Evolutionary conservation across 2,329 filamentous ascomycete species (phyloP).

Genomic region (Graphilbum ipis-grandicollis): DNA sequence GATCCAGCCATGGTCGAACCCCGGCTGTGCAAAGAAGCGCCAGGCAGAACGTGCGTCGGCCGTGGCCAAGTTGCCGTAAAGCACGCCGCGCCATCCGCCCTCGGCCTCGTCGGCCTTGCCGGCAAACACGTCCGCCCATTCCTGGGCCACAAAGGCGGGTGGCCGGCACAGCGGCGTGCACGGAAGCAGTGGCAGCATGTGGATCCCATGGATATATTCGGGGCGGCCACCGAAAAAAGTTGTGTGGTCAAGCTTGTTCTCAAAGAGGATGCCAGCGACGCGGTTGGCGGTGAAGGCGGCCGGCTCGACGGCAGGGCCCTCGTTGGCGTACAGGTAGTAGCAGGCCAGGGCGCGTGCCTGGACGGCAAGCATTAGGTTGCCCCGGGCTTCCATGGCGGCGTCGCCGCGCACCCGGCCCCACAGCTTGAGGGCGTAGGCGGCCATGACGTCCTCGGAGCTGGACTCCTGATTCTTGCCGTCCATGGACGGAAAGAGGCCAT

Average conservation of each 20-base stretch:
- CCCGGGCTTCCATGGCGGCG: slow-evolving; percentile 57
- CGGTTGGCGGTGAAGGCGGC: slow-evolving; percentile 67
- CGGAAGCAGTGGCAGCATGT: slow-evolving; percentile 66
- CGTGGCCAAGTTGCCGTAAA: slow-evolving; percentile 69
- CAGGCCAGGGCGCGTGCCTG: slow-evolving; percentile 67
- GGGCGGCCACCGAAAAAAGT: slow-evolving; percentile 69
- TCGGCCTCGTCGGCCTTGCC: slow-evolving; percentile 45
- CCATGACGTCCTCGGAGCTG: slow-evolving; percentile 79
- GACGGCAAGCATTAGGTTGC: slow-evolving; percentile 71
- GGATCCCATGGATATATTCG: slow-evolving; percentile 61
- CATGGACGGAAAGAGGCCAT: slow-evolving; percentile 50
- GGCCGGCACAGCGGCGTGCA: slow-evolving; percentile 50
- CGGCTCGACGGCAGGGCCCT: slow-evolving; percentile 36
- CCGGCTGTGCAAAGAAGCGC: slow-evolving; percentile 51
- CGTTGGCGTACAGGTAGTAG: slow-evolving; percentile 41
- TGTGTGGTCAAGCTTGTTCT: slow-evolving; percentile 88
- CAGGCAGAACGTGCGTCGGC: slow-evolving; percentile 54
- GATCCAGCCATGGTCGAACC: slow-evolving; percentile 51
- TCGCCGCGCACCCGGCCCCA: slow-evolving; percentile 75
- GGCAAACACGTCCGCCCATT: slow-evolving; percentile 68
- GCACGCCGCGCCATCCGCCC: slow-evolving; percentile 72
- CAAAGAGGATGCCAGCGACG: slow-evolving; percentile 56
- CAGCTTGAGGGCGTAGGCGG: slow-evolving; percentile 78
- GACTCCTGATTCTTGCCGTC: slow-evolving; percentile 79
- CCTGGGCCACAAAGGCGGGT: slow-evolving; percentile 55